phyloP scores from a whole-genome alignment of 2,329 filamentous ascomycete genomes.

The Pezicula radicicola region DNA sequence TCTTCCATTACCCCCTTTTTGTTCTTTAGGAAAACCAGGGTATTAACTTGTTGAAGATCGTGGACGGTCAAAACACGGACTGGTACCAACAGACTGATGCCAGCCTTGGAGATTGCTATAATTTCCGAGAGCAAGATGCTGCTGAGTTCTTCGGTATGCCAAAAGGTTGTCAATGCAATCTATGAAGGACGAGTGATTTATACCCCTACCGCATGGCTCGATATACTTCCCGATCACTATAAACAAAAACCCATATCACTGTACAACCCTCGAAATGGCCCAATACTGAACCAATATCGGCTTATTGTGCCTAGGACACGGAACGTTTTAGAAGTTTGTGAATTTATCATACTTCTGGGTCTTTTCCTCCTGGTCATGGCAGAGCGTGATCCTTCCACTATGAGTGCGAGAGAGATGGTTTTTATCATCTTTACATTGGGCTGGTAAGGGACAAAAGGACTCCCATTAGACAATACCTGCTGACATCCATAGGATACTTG shows the following conservation, averaged over 20 bases:
- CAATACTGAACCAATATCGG: slow-evolving; percentile 79
- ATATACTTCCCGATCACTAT: slow-evolving; percentile 83
- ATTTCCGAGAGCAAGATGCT: slow-evolving; percentile 79
- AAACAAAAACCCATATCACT: slow-evolving; percentile 79
- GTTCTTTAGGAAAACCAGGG: no score
- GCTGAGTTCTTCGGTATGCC: slow-evolving; percentile 72
- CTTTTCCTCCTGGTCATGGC: slow-evolving; percentile 74
- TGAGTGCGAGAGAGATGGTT: slow-evolving; percentile 57
- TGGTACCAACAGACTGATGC: slow-evolving; percentile 50
- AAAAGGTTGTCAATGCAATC: slow-evolving; percentile 79
- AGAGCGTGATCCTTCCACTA: slow-evolving; percentile 53
- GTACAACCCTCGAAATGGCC: slow-evolving; percentile 74
- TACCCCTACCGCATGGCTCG: slow-evolving; percentile 76
- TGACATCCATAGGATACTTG: slow-evolving; percentile 37
- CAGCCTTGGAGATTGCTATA: slow-evolving; percentile 79
- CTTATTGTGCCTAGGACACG: slow-evolving; percentile 78
- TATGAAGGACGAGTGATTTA: slow-evolving; percentile 80
- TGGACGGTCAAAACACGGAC: slow-evolving; percentile 37
- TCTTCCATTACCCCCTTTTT: no score
- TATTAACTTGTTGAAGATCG: slow-evolving; percentile 14
- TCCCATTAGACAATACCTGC: not conserved
- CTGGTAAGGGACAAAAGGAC: slow-evolving; percentile 43
- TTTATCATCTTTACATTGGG: slow-evolving; percentile 75
- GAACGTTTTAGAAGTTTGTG: slow-evolving; percentile 70
- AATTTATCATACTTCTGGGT: slow-evolving; percentile 67